Evolutionary conservation across 2,329 filamentous ascomycete genomes (phyloP).

Genomic region (Fusarium udum): DNA sequence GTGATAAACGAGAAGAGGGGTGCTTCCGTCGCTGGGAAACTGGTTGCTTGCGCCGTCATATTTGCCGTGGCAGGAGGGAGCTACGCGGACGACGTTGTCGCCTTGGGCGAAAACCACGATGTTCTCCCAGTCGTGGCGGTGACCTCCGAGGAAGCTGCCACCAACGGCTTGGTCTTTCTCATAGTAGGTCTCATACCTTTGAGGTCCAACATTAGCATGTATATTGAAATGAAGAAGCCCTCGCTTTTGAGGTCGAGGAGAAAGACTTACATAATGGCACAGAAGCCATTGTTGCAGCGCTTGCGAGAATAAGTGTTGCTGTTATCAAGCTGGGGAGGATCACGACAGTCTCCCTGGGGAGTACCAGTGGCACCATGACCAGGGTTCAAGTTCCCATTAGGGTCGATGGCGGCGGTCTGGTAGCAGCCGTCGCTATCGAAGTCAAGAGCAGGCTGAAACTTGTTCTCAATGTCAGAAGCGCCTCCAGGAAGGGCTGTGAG

Average conservation of each 20-base stretch:
- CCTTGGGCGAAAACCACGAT: conserved; percentile 47
- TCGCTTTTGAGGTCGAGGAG: accelerated
- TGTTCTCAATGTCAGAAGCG: conserved; percentile 48
- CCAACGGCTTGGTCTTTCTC: conserved; percentile 55
- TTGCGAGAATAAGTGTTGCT: conserved; percentile 47
- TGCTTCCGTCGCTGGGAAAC: conserved; percentile 32
- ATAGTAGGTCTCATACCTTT: conserved; percentile 50
- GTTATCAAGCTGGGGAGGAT: conserved; percentile 44
- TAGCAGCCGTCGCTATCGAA: conserved; percentile 55
- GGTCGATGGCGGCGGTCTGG: conserved; percentile 57
- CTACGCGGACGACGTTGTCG: conserved; percentile 40
- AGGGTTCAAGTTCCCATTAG: conserved; percentile 46
- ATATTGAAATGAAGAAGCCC: accelerated
- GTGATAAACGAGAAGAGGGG: conserved; percentile 44
- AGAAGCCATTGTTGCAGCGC: conserved; percentile 48
- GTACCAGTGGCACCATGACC: conserved; percentile 43
- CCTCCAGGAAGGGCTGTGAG: conserved; percentile 45
- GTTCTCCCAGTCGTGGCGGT: conserved; percentile 56
- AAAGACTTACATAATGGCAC: conserved; percentile 43
- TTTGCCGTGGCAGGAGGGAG: conserved; percentile 43
- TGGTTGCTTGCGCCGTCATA: conserved; percentile 39
- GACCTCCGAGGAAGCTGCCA: conserved; percentile 47
- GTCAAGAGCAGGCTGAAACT: conserved; percentile 51
- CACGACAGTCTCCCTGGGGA: conserved; percentile 45
- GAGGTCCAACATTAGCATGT: neutral